Evolutionary conservation across 1,284 basidiomycete genomes (phyloP).

Genomic region (Quambalaria eucalypti): DNA sequence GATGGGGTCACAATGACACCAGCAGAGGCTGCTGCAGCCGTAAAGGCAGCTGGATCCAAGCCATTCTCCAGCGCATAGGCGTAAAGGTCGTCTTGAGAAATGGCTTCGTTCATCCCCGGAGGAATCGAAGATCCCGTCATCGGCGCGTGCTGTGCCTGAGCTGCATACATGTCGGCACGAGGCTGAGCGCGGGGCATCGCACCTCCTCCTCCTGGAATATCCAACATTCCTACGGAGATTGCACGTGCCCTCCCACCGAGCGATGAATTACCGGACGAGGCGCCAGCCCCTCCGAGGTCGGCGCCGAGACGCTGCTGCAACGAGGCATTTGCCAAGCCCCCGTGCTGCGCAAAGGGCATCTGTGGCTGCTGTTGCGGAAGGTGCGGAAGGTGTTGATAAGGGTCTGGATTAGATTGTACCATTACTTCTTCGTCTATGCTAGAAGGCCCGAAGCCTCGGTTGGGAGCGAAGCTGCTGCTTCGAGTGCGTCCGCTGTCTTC

Average conservation of each 20-base stretch:
- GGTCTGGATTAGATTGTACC: too few species aligned
- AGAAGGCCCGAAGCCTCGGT: not conserved
- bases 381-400: not conserved
- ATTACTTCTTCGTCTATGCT: not conserved
- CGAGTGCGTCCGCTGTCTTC: not conserved
- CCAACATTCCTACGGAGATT: not conserved
- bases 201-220: not conserved
- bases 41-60: conserved; percentile 6
- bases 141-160: too few species aligned
- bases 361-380: not conserved
- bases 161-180: not conserved
- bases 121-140: too few species aligned
- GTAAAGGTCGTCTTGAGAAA: conserved; percentile 5
- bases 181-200: not conserved
- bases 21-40: conserved; percentile 2
- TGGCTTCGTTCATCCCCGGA: not conserved
- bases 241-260: not conserved
- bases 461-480: conserved; percentile 6
- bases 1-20: conserved; percentile 4
- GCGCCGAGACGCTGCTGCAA: not conserved
- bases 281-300: not conserved
- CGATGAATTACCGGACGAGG: too few species aligned
- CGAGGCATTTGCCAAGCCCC: not conserved
- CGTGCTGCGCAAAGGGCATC: not conserved
- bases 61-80: conserved; percentile 8